These are phyloP conservation scores for Chlorella sp. DNA, from an alignment of 139 green algal genomes.

Conservation along the genomic window DNA sequence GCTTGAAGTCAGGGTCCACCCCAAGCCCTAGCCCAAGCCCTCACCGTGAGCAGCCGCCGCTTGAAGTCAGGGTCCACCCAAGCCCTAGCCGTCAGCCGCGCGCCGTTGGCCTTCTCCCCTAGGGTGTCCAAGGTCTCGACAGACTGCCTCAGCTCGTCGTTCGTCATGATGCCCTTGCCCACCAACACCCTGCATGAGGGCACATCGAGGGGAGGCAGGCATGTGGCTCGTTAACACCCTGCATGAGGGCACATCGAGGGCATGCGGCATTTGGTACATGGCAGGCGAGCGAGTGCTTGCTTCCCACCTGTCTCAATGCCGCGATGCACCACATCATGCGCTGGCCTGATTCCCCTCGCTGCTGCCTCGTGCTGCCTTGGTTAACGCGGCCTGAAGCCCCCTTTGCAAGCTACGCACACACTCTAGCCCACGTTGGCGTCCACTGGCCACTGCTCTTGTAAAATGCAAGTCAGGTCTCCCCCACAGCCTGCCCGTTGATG, in stretches of 20 bases:
- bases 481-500: neutral
- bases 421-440: neutral
- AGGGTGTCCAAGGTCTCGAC: constrained; percentile 2
- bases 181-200: neutral
- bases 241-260: neutral
- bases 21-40: too few relatives aligned
- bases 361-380: too few relatives aligned
- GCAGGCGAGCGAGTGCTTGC: too few relatives aligned
- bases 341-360: neutral
- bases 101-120: too few relatives aligned
- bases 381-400: too few relatives aligned
- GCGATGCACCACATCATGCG: neutral
- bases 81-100: too few relatives aligned
- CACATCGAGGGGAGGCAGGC: neutral
- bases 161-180: constrained; percentile 1
- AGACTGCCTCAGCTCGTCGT: neutral
- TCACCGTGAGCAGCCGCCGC: too few relatives aligned
- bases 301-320: too few relatives aligned
- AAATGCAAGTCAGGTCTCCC: neutral
- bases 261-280: neutral
- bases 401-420: too few relatives aligned
- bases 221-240: neutral
- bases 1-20: too few relatives aligned
- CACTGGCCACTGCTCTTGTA: neutral
- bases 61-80: too few relatives aligned